Evolutionary conservation across 148 eudicot genomes (phyloP).

Genomic region (Euryodendron excelsum): DNA sequence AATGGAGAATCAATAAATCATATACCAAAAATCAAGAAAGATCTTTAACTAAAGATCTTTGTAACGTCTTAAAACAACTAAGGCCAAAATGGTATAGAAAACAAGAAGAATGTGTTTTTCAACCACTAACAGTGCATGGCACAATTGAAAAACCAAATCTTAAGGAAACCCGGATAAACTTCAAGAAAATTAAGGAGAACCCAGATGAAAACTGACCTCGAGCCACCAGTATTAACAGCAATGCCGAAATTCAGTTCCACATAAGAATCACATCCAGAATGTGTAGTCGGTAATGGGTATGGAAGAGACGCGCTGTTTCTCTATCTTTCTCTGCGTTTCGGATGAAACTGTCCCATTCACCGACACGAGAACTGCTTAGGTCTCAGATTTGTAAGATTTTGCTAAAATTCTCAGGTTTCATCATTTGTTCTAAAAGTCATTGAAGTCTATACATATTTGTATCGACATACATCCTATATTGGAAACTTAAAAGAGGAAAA

Average conservation of each 20-base stretch:
- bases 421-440: neutral
- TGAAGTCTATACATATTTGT: neutral
- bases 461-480: no score
- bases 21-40: neutral
- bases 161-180: neutral
- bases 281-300: neutral
- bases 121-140: neutral
- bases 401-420: neutral
- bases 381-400: neutral
- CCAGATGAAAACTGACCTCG: conserved; percentile 21
- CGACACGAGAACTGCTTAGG: neutral
- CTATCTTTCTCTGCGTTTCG: no score
- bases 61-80: no score
- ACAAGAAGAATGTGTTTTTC: neutral
- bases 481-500: neutral
- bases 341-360: neutral
- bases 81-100: neutral
- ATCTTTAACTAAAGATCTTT: neutral
- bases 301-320: neutral
- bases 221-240: neutral
- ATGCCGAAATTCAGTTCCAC: neutral
- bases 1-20: neutral
- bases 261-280: neutral
- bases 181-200: conserved; percentile 21
- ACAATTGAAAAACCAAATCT: neutral